Base-by-base conservation (phyloP, 495 filamentous ascomycete species). In the Penicillium verhagenii region DNA sequence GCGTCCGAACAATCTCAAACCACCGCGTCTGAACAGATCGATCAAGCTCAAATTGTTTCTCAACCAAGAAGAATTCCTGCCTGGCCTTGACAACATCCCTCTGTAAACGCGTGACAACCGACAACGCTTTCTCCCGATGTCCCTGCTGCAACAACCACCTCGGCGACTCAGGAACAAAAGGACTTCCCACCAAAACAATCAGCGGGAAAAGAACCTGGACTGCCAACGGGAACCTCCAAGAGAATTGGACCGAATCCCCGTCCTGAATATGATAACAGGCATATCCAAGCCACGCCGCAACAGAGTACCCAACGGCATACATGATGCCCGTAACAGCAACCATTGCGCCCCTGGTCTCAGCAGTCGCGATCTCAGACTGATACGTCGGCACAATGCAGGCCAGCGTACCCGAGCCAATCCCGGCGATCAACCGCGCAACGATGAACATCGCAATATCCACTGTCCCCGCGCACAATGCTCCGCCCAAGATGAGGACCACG, bases 381-480 rank as follows among this genome's bases (percentile, higher is more conserved):
- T 71, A 75, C 38, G 74, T 68, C 0, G 74, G 74, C 4, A 74
- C 66, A 29, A 62, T 57, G 44, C 64, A 68, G 0, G 63, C 64
- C 1, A 78, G 57, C 13, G 66, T 64, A 1, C 70, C 72, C 9
- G 63, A 53, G 1, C 75, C 75, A 1, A 69, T 51, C 0, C 75
- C 73, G 2, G 67, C 63, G 19, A 76, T 54, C 24, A 75, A 64
- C 6, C 75, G 65, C 1, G 58, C 72, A 16, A 66, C 63, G 21
- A 74, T 57, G 54, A 76, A 72, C 73, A 78, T 78, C 35, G 54
- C 66, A 6, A 76, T 63, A 25, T 70, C 58, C 5, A 71, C 65
- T 42, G 67, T 60, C 10, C 70, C 75, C 10, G 72, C 52, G 11
- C 63, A 67, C n/a, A 77, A 52, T 18, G 68, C 67, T 23, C 60